Conservation (phyloP, 2,329 filamentous ascomycete species). For the Colletotrichum brevisporum region DNA sequence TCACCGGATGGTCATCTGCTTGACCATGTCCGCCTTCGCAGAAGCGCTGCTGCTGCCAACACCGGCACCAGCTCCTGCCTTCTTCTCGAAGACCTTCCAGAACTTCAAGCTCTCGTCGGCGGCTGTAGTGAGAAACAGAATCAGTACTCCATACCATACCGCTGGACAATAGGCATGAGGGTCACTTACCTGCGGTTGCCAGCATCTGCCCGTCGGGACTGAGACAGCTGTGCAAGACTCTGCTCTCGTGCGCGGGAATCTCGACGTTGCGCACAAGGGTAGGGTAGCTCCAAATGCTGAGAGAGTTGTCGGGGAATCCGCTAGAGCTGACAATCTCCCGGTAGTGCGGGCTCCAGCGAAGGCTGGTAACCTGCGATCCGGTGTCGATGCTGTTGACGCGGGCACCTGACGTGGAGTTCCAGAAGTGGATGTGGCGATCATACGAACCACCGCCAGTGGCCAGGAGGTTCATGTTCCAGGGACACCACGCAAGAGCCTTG, state of each 20-base stretch:
- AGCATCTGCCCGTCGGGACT: constrained; percentile 99
- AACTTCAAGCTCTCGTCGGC: constrained; percentile 99
- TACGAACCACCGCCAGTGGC: constrained; percentile 97
- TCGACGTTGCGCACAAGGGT: constrained; percentile 97
- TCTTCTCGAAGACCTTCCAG: constrained; percentile 99
- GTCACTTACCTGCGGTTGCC: constrained; percentile 82
- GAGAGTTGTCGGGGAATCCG: constrained; percentile 98
- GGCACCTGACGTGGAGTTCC: constrained; percentile 98
- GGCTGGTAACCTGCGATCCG: constrained; percentile 94
- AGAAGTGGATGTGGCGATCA: constrained; percentile 99
- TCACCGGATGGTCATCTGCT: constrained; percentile 96
- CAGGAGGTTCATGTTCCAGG: constrained; percentile 97
- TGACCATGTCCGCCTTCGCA: constrained; percentile 86
- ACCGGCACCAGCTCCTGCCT: constrained; percentile 82
- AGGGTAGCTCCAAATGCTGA: constrained; percentile 99
- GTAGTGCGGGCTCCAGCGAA: constrained; percentile 97
- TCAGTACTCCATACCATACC: constrained; percentile 37
- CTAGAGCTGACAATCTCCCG: constrained; percentile 98
- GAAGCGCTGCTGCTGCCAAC: constrained; percentile 77
- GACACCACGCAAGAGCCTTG: constrained; percentile 98
- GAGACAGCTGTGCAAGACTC: constrained; percentile 95
- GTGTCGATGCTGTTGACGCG: constrained; percentile 99
- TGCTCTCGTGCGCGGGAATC: constrained; percentile 96
- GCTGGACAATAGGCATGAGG: neutral
- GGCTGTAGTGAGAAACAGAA: constrained; percentile 60